Percentiles rank a stretch among this genome's conserved stretches.
These are phyloP conservation scores for Hirsutella thompsonii DNA, from an alignment of 2,329 filamentous ascomycete species.

Conservation along the genomic window DNA sequence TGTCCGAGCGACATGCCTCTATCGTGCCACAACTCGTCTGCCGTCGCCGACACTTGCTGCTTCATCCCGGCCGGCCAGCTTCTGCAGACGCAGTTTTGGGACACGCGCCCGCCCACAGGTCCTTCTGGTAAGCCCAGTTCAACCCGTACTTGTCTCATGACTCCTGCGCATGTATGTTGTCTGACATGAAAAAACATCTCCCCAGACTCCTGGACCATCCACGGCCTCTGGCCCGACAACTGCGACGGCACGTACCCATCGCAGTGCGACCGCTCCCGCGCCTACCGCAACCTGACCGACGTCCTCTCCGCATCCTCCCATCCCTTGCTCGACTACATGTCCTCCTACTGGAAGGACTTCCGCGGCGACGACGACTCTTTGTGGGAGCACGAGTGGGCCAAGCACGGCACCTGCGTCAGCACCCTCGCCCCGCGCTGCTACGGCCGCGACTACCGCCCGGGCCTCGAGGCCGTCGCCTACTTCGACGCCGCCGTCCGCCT, in stretches of 20 bases:
- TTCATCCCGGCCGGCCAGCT: constrained; percentile 59
- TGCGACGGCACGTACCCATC: constrained; percentile 59
- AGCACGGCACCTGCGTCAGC: constrained; percentile 59
- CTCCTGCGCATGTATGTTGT: no score
- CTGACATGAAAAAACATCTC: not conserved
- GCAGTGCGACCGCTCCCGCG: constrained; percentile 48
- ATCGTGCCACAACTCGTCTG: constrained; percentile 51
- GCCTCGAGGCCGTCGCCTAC: constrained; percentile 55
- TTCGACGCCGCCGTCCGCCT: constrained; percentile 52
- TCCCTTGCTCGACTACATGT: constrained; percentile 53
- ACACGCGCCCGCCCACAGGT: constrained; percentile 49
- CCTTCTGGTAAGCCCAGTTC: constrained; percentile 30
- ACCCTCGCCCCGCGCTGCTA: constrained; percentile 59
- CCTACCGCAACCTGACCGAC: constrained; percentile 50
- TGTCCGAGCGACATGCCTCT: constrained; percentile 27
- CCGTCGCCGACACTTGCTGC: constrained; percentile 53
- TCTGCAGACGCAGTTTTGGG: constrained; percentile 69
- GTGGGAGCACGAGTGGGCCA: constrained; percentile 66
- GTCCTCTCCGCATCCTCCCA: constrained; percentile 41
- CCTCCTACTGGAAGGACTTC: constrained; percentile 59
- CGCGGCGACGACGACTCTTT: constrained; percentile 49
- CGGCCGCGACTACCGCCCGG: constrained; percentile 36
- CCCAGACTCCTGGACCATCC: constrained; percentile 58
- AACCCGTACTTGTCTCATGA: no score
- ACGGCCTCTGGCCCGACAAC: constrained; percentile 53